Evolutionary conservation across 2,329 filamentous ascomycete species (phyloP), one percentile per base, ranked within the genome.

Genomic region (Didymosphaeria variabile): DNA sequence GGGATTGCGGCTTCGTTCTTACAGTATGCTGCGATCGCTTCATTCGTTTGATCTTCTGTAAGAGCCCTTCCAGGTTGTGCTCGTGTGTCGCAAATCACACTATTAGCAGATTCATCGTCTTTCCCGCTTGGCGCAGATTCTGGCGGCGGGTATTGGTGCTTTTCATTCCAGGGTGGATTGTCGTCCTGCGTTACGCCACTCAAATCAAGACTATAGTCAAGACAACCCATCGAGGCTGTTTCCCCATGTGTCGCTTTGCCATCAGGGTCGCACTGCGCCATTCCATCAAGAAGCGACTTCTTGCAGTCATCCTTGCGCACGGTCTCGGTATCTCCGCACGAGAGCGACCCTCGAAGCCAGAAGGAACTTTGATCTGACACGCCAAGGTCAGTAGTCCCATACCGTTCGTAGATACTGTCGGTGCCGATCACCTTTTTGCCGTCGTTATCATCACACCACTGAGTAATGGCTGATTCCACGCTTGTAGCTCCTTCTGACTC

Each of bases 161-260:
- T 55, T n/a, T 55, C 44, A 8, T 49, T 26, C 59, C 59, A 61
- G 8, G 59, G 59, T 7, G 59, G 55, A 51, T 56, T 57, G 10
- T 54, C 52, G 31, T 52, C 55, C 19, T 42, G 23, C 2, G 46
- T 59, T 4, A 34, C 45, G n/a, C 60, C 56, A 21, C 56, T 59
- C 12, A 59, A 34, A 8, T 62, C 60, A 10, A 62, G 56, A 21
- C 38, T 26, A 31, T 62, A 62, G 38, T 52, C 36, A 3, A 58
- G 23, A 17, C 44, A 57, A 1, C 57, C 60, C 4, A 59, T 29
- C 29, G 34, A 44, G 21, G 57, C 52, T 32, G 32, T 55, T 44
- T 57, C 55, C 9, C 60, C 60, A 36, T 62, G 57, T 19, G 60
- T 59, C 21, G 13, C 45, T 13, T 47, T 47, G 3, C 45, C 57